These are phyloP conservation scores for Oryza meyeriana DNA, from an alignment of 176 grass and related monocot species.

Conservation along the genomic window DNA sequence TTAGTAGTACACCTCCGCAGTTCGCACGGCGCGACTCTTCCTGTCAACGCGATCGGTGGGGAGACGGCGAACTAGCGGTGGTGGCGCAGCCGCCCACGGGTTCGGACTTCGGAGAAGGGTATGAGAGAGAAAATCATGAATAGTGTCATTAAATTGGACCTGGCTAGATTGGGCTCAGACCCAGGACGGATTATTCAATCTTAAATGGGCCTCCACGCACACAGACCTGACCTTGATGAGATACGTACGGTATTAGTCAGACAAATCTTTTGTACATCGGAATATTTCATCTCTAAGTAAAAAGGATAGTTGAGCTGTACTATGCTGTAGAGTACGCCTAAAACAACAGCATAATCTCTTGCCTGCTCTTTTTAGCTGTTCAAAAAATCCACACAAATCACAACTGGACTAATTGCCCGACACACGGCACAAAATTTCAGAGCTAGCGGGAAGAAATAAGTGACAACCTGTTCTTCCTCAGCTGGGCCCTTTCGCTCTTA, in stretches of 20 bases:
- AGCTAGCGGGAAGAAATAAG: not conserved
- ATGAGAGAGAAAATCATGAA: not conserved
- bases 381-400: not conserved
- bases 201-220: not conserved
- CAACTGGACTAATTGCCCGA: not conserved
- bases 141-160: not conserved
- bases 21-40: not conserved
- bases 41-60: not conserved
- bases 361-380: not conserved
- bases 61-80: not conserved
- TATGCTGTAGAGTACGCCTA: not conserved
- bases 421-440: not conserved
- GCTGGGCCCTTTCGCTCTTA: not conserved
- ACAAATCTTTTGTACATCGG: too few species aligned
- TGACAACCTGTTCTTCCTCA: constrained; percentile 27
- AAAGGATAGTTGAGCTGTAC: too few species aligned
- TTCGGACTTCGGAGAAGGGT: not conserved
- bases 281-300: too few species aligned
- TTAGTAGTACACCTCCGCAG: too few species aligned
- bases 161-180: not conserved
- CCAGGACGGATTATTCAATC: not conserved
- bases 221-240: not conserved
- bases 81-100: not conserved
- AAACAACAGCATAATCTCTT: not conserved
- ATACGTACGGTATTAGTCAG: too few species aligned